Conservation (phyloP, 1,139 yeast genomes). For the Chernovozyma sophiae-reginae region DNA sequence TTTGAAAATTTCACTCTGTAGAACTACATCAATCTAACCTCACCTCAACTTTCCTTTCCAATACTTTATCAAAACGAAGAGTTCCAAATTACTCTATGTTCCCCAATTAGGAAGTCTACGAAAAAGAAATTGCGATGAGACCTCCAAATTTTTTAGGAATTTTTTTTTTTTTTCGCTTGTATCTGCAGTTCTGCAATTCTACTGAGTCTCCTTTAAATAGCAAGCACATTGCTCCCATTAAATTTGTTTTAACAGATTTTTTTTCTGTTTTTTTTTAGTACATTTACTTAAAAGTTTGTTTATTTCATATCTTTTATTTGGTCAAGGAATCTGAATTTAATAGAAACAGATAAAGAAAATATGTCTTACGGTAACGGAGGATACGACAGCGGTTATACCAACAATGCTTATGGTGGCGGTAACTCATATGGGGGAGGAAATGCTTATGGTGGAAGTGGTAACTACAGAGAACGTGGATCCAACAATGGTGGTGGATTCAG, state of each 20-base stretch:
- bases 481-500: conserved; percentile 28
- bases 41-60: too few relatives aligned
- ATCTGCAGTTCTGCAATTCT: background rate
- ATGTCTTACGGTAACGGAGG: conserved; percentile 23
- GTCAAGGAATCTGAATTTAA: too few relatives aligned
- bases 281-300: too few relatives aligned
- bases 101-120: conserved; percentile 17
- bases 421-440: conserved; percentile 19
- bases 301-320: too few relatives aligned
- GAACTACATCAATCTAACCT: too few relatives aligned
- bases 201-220: too few relatives aligned
- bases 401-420: conserved; percentile 12
- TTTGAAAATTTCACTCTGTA: too few relatives aligned
- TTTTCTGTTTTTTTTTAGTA: conserved; percentile 3
- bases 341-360: conserved; percentile 1
- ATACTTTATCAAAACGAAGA: too few relatives aligned
- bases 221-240: too few relatives aligned
- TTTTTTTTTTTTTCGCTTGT: conserved; percentile 7
- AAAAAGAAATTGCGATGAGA: conserved; percentile 6
- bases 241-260: too few relatives aligned
- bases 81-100: too few relatives aligned
- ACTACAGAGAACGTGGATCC: conserved; percentile 18
- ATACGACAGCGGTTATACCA: conserved; percentile 9
- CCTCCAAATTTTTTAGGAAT: background rate
- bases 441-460: conserved; percentile 19